Evolutionary conservation across 2,329 filamentous ascomycete genomes (phyloP), one percentile per base, ranked within the genome.

Genomic region (Fusarium redolens): DNA sequence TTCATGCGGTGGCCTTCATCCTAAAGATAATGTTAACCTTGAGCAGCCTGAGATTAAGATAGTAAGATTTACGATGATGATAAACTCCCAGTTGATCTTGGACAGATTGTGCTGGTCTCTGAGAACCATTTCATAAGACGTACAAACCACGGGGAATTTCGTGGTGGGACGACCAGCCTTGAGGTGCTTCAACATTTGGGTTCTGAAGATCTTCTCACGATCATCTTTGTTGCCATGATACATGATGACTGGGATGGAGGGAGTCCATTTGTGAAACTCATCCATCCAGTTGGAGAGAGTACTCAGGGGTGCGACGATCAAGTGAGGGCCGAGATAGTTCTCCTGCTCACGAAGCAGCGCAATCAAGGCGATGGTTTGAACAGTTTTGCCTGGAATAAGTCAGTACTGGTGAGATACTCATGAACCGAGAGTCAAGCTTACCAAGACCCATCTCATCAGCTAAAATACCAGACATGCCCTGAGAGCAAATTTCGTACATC

Each of bases 1-100:
- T 99, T 99, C 87, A 99, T 91, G 2, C 96, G 92, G 79, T 99
- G 96, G 0, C 96, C 96, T 83, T 99, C 96, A 75, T 99, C 96
- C 91, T 93, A 40, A 14, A 20, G 1, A 35, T 8, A 2, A 5
- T 10, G 48, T 75, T 15, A 77, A 78, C 79, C 38, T 81, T 61
- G 20, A 9, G 43, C 12, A 13, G 10, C 2, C 20, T 1, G 11
- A 5, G 10, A 2, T 2, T 30, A 5, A 8, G 12, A 1, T 4
- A 15, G 14, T 6, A 9, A 22, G 12, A 82, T 89, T 79, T 82
- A 92, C 92, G 69, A 99, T 97, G 74, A 99, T 96, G 78, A 99
- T 98, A 76, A 97, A 98, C 60, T 97, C 94, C 96, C 96, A 99
- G 40, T 95, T 92, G 63, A 97, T 96, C 64, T 92, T 92, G 1